Evolutionary conservation across 2,329 filamentous ascomycete genomes (phyloP).

Genomic region (Scedosporium aurantiacum): DNA sequence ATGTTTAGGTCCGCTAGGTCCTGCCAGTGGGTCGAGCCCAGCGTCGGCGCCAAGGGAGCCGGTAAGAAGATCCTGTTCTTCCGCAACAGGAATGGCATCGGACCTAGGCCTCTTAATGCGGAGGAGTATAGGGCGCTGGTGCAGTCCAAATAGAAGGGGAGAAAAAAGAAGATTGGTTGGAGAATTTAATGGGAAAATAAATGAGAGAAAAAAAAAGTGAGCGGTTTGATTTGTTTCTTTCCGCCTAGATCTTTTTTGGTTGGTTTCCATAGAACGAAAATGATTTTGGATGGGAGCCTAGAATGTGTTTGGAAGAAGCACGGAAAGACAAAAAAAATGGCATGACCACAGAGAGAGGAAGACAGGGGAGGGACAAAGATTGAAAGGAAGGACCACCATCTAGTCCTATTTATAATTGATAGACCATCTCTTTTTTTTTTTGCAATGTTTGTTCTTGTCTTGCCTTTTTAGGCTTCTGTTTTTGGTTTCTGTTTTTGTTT

Average conservation of each 20-base stretch:
- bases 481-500: too few relatives aligned
- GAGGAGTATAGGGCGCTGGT: conserved; percentile 1
- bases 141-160: not conserved
- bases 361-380: not conserved
- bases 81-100: conserved; percentile 85
- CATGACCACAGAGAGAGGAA: not conserved
- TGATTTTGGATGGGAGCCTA: not conserved
- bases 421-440: too few relatives aligned
- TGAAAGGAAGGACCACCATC: too few relatives aligned
- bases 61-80: conserved; percentile 84
- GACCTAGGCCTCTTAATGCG: conserved; percentile 31
- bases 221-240: too few relatives aligned
- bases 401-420: too few relatives aligned
- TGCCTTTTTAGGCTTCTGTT: too few relatives aligned
- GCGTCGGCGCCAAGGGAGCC: conserved; percentile 66
- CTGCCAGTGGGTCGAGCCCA: conserved; percentile 98
- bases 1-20: conserved; percentile 70
- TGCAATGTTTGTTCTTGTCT: too few relatives aligned
- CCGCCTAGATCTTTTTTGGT: too few relatives aligned
- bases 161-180: too few relatives aligned
- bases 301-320: not conserved
- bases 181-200: not conserved
- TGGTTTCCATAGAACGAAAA: too few relatives aligned
- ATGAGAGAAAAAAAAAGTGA: not conserved
- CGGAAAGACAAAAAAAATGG: not conserved